A percentile compares a stretch with the other conserved stretches of the same genome.
Conservation (phyloP, 2,329 filamentous ascomycete genomes). For the Paraconiothyrium sp. region DNA sequence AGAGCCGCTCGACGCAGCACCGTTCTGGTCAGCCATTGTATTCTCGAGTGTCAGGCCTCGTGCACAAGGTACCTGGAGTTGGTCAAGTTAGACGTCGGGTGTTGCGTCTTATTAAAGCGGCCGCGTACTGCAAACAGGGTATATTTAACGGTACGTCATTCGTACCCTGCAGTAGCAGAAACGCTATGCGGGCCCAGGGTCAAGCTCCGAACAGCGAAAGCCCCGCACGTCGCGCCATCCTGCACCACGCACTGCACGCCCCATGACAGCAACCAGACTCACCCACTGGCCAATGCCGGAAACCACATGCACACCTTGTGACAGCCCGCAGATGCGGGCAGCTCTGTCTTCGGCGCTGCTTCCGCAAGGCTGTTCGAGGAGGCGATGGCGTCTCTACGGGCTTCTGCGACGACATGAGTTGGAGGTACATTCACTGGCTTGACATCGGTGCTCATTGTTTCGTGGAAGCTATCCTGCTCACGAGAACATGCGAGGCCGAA, state of each 20-base stretch:
- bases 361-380: constrained; percentile 7
- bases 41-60: too few species aligned
- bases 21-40: constrained; percentile 25
- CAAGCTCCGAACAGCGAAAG: constrained; percentile 11
- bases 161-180: constrained; percentile 2
- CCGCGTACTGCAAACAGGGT: background rate
- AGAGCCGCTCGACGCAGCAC: constrained; percentile 16
- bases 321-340: constrained; percentile 14
- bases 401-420: background rate
- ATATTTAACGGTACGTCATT: constrained; percentile 14
- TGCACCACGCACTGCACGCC: constrained; percentile 7
- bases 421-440: constrained; percentile 1
- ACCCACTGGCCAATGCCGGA: constrained; percentile 17
- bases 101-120: background rate
- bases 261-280: constrained; percentile 15
- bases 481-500: background rate
- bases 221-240: constrained; percentile 18
- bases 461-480: background rate
- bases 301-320: constrained; percentile 12
- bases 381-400: background rate
- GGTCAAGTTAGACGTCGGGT: background rate
- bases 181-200: constrained; percentile 10
- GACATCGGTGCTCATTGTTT: background rate
- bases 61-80: background rate
- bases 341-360: constrained; percentile 7